Conservation (phyloP, 2,329 filamentous ascomycete species). For the Penicillium sp. region DNA sequence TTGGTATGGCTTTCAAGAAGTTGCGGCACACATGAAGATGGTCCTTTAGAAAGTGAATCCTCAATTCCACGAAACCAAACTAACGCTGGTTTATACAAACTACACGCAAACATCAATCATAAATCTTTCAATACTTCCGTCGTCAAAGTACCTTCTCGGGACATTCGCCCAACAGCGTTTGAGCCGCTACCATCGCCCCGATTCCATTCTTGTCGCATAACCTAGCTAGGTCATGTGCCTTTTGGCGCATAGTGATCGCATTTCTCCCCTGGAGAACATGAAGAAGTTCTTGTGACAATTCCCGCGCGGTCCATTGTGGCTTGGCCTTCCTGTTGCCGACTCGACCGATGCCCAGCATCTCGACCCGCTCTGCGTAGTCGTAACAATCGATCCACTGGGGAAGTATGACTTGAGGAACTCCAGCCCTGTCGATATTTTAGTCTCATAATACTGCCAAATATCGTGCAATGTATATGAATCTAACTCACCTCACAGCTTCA, state of each 20-base stretch:
- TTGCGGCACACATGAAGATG: too few relatives aligned
- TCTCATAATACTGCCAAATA: not conserved
- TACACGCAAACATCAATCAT: not conserved
- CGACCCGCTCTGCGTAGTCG: conserved; percentile 1
- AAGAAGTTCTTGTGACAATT: not conserved
- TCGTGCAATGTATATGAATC: too few relatives aligned
- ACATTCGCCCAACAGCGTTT: not conserved
- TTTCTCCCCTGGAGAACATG: not conserved
- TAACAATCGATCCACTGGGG: conserved; percentile 1
- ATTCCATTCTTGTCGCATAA: not conserved
- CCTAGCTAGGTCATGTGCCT: not conserved
- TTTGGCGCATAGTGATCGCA: not conserved
- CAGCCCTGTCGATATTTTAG: not conserved
- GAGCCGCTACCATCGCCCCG: not conserved
- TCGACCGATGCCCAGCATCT: conserved; percentile 2
- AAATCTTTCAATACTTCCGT: not conserved
- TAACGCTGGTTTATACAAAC: not conserved
- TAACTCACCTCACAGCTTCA: conserved; percentile 3
- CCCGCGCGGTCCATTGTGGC: not conserved
- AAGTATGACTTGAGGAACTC: not conserved
- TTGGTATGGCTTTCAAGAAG: too few relatives aligned
- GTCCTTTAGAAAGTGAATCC: too few relatives aligned
- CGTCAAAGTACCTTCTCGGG: not conserved
- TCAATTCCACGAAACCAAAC: too few relatives aligned
- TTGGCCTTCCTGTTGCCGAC: not conserved